Percentiles rank a stretch among this genome's conserved stretches.
Evolutionary conservation across 768 basidiomycete genomes (phyloP).

Genomic region (Termitomyces titanicus): DNA sequence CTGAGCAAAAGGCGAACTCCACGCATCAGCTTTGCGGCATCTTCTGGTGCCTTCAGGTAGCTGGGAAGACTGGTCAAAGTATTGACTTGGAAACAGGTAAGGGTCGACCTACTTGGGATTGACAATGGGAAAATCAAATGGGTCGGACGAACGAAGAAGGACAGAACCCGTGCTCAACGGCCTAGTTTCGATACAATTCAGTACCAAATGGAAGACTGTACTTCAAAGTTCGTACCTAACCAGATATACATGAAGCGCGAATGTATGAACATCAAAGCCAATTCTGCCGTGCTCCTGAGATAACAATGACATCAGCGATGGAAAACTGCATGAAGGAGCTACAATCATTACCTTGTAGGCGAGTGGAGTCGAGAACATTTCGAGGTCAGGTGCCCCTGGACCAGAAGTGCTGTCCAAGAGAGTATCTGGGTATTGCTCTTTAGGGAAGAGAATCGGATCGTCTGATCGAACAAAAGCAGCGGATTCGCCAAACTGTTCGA

Average conservation of each 20-base stretch:
- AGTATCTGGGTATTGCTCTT: slow-evolving; percentile 23
- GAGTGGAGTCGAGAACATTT: slow-evolving; percentile 36
- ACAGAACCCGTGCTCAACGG: slow-evolving; percentile 37
- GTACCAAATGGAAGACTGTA: background rate
- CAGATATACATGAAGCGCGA: slow-evolving; percentile 33
- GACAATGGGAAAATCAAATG: slow-evolving; percentile 32
- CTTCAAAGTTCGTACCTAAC: slow-evolving; percentile 23
- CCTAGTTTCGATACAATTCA: slow-evolving; percentile 15
- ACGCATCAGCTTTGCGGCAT: slow-evolving; percentile 35
- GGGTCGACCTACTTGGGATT: slow-evolving; percentile 33
- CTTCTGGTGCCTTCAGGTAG: slow-evolving; percentile 34
- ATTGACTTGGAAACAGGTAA: background rate
- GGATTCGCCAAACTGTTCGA: slow-evolving; percentile 38
- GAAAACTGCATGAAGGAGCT: background rate
- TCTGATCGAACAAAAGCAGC: slow-evolving; percentile 52
- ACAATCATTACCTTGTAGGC: slow-evolving; percentile 31
- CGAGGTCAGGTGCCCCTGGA: slow-evolving; percentile 37
- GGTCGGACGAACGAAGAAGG: slow-evolving; percentile 31
- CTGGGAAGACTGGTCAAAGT: slow-evolving; percentile 16
- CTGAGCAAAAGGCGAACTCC: slow-evolving; percentile 32
- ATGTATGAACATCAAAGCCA: slow-evolving; percentile 35
- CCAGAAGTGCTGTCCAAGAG: slow-evolving; percentile 37
- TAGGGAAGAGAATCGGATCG: slow-evolving; percentile 43
- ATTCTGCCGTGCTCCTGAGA: slow-evolving; percentile 31
- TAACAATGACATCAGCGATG: background rate